Conservation (phyloP, 768 basidiomycete species). For the Astraeus odoratus region DNA sequence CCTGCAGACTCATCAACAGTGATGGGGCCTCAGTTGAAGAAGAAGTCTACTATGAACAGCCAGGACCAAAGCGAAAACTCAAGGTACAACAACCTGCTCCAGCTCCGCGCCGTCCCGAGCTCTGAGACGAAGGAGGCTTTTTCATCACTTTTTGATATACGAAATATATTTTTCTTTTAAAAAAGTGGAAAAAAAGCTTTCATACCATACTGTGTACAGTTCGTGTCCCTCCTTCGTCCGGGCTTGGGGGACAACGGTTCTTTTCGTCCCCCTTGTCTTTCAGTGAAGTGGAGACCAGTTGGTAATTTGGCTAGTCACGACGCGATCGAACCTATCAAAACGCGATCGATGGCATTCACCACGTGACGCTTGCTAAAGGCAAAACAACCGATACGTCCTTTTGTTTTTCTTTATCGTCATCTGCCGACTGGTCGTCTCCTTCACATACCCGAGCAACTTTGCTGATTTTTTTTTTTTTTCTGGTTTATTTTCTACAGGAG, state of each 20-base stretch:
- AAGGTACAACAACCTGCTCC: constrained; percentile 82
- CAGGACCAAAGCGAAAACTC: constrained; percentile 65
- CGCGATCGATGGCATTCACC: constrained; percentile 21
- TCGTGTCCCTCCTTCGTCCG: constrained; percentile 84
- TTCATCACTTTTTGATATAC: constrained; percentile 29
- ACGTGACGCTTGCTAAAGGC: constrained; percentile 25
- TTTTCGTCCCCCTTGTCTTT: constrained; percentile 72
- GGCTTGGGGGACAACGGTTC: constrained; percentile 84
- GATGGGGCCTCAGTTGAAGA: constrained; percentile 67
- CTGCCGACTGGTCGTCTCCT: constrained; percentile 34
- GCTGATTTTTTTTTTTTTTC: constrained; percentile 28
- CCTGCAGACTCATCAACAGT: constrained; percentile 58
- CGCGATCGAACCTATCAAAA: constrained; percentile 26
- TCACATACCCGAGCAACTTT: constrained; percentile 20
- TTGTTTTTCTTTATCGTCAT: constrained; percentile 22
- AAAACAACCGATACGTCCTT: constrained; percentile 18
- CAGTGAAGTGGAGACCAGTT: constrained; percentile 32
- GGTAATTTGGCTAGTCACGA: constrained; percentile 26
- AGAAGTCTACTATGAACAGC: constrained; percentile 73
- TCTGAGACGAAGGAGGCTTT: constrained; percentile 89
- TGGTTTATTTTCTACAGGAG: constrained; percentile 34
- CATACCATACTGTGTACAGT: constrained; percentile 53
- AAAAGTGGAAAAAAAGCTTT: constrained; percentile 17
- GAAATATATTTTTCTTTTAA: too few relatives aligned
- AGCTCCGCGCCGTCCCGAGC: constrained; percentile 82